These are phyloP conservation scores for Teunomyces gatunensis DNA, from an alignment of 805 yeast genomes.

Conservation along the genomic window DNA sequence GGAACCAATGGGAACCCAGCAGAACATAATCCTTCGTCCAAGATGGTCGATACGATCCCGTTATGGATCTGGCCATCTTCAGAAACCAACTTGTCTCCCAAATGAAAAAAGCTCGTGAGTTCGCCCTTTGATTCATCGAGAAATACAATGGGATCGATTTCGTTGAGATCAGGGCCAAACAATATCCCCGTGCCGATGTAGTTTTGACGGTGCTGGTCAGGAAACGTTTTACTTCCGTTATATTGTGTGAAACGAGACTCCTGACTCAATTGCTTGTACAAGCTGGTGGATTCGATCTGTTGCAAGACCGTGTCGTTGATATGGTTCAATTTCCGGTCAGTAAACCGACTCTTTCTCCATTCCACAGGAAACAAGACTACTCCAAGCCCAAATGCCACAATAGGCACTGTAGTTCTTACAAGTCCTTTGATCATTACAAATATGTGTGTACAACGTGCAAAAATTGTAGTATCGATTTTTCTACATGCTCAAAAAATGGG, in stretches of 20 bases:
- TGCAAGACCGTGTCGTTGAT: constrained; percentile 19
- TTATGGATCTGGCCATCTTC: constrained; percentile 75
- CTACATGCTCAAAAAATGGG: background rate
- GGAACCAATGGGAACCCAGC: constrained; percentile 87
- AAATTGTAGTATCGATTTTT: background rate
- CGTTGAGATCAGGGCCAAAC: constrained; percentile 64
- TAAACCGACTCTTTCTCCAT: constrained; percentile 18
- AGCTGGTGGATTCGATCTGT: constrained; percentile 17
- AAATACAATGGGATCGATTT: constrained; percentile 74
- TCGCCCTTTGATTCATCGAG: constrained; percentile 49
- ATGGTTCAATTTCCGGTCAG: constrained; percentile 12
- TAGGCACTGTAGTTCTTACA: constrained; percentile 25
- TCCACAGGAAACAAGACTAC: constrained; percentile 25
- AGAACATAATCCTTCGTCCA: constrained; percentile 82
- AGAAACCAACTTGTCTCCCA: constrained; percentile 66
- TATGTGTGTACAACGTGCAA: background rate
- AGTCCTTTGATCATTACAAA: constrained; percentile 25
- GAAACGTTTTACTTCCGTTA: constrained; percentile 16
- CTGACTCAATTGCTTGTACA: constrained; percentile 16
- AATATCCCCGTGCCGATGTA: constrained; percentile 73
- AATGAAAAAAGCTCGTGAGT: constrained; percentile 62
- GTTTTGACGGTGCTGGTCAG: constrained; percentile 14
- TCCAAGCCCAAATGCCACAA: constrained; percentile 32
- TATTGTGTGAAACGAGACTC: constrained; percentile 12
- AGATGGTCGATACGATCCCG: constrained; percentile 72